These are phyloP conservation scores for Botryotinia convoluta DNA, from an alignment of 2,329 filamentous ascomycete species.

Conservation along the genomic window DNA sequence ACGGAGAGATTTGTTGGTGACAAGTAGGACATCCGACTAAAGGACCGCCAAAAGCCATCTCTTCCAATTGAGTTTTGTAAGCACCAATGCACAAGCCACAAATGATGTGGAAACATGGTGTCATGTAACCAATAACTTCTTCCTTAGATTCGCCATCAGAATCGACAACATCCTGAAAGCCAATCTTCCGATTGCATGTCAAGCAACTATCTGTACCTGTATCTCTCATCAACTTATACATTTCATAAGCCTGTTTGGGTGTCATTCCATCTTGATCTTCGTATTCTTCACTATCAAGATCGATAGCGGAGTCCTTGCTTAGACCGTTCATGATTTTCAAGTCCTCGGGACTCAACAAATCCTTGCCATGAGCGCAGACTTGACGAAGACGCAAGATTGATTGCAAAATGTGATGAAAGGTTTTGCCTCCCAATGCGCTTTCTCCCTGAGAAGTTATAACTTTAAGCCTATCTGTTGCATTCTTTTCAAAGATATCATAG, in stretches of 20 bases:
- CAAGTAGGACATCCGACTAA: constrained; percentile 64
- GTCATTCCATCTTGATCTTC: constrained; percentile 55
- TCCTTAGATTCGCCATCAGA: constrained; percentile 55
- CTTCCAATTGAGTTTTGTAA: constrained; percentile 54
- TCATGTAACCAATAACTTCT: constrained; percentile 73
- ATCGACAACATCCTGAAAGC: constrained; percentile 54
- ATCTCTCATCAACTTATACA: constrained; percentile 80
- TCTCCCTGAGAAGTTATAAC: constrained; percentile 65
- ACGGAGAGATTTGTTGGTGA: constrained; percentile 57
- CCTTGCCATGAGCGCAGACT: constrained; percentile 91
- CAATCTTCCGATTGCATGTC: constrained; percentile 65
- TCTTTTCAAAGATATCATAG: constrained; percentile 80
- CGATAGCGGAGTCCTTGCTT: constrained; percentile 82
- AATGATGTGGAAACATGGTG: constrained; percentile 82
- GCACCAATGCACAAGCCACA: constrained; percentile 69
- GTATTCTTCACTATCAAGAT: constrained; percentile 73
- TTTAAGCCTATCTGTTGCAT: constrained; percentile 76
- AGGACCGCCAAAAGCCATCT: constrained; percentile 44
- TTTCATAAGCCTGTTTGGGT: constrained; percentile 76
- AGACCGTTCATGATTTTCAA: constrained; percentile 75
- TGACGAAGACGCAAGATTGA: constrained; percentile 86
- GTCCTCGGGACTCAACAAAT: constrained; percentile 82
- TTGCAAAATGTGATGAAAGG: constrained; percentile 92
- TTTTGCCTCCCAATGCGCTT: constrained; percentile 72
- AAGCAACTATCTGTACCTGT: constrained; percentile 74